Evolutionary conservation across 805 yeast genomes (phyloP).

Genomic region (Candida sphagnicola): DNA sequence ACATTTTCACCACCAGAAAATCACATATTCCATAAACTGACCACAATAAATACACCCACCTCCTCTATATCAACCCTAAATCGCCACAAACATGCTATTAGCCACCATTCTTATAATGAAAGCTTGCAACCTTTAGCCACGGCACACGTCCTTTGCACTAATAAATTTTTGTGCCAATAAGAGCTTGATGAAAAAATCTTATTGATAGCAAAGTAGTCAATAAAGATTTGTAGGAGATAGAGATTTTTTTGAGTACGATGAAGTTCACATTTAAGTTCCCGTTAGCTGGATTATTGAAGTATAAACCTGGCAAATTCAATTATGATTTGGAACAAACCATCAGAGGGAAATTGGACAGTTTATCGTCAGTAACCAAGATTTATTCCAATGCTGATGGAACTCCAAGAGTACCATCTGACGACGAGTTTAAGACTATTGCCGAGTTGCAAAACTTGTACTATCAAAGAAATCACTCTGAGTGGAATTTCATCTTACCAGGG

Average conservation of each 20-base stretch:
- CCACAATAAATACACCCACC: background rate
- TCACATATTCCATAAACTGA: background rate
- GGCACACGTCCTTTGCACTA: background rate
- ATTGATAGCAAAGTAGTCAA: background rate
- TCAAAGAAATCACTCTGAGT: constrained; percentile 50
- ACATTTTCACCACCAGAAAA: no score
- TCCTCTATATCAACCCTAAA: background rate
- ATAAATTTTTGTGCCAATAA: background rate
- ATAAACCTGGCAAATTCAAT: constrained; percentile 39
- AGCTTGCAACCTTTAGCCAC: background rate
- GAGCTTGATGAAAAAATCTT: background rate
- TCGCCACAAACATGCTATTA: background rate
- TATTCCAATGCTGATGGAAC: constrained; percentile 77
- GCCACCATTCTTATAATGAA: background rate
- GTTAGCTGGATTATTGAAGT: constrained; percentile 33
- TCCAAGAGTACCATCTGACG: constrained; percentile 63
- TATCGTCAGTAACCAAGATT: constrained; percentile 62
- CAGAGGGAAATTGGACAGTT: constrained; percentile 53
- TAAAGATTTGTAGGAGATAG: no score
- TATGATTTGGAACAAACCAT: constrained; percentile 56
- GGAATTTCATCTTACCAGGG: constrained; percentile 43
- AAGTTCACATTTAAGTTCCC: constrained; percentile 42
- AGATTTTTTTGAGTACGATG: constrained; percentile 19
- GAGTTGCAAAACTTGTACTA: constrained; percentile 60
- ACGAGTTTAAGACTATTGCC: constrained; percentile 69